Base-by-base conservation (phyloP, 495 filamentous ascomycete genomes). In the Filosporella fistucella region DNA sequence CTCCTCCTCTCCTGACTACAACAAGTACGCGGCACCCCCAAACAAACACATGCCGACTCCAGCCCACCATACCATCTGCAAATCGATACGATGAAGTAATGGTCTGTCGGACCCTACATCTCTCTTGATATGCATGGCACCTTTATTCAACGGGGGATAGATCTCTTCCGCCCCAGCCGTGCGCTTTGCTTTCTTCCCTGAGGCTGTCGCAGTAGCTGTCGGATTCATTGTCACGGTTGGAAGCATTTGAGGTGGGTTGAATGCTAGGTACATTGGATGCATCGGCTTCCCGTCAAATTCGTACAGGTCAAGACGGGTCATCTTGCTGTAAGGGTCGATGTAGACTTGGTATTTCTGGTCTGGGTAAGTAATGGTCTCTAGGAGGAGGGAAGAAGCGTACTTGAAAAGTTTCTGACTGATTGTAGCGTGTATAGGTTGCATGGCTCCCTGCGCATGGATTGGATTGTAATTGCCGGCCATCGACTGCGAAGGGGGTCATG, bases 191-290 rank as follows among this genome's bases (percentile, higher is more conserved):
- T 63, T 64, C 23, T 49, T 51, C 3, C 35, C 48, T 12, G 63
- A 64, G 3, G 66, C 57, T 14, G 61, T 66, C 13, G 64, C 55
- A 10, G 38, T 46, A 13, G 65, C 57, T 1, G 69, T 71, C 1
- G 83, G 80, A 57, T 86, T 84, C 52, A 90, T 62, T 0, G 81
- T 86, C 28, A 68, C 64, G 3, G 85, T 87, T 3, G 86, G 85
- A 7, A 89, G 77, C 84, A 91, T 91, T 59, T 81, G 68, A 1
- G 86, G 86, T 7, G 85, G 81, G 9, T 61, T 72, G 57, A 78
- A 81, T 56, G 74, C 78, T 39, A 89, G 72, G 60, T 82, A 91
- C 77, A 91, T 78, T 4, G 85, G 85, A 40, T 85, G 77, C 66
- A 88, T 69, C 21, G 83, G 82, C 1, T 77, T 62, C 40, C 84